Percentiles rank a stretch among this genome's conserved stretches.
Evolutionary conservation across 1,139 yeast species (phyloP).

Genomic region (Yamadazyma pseudoaaseri): DNA sequence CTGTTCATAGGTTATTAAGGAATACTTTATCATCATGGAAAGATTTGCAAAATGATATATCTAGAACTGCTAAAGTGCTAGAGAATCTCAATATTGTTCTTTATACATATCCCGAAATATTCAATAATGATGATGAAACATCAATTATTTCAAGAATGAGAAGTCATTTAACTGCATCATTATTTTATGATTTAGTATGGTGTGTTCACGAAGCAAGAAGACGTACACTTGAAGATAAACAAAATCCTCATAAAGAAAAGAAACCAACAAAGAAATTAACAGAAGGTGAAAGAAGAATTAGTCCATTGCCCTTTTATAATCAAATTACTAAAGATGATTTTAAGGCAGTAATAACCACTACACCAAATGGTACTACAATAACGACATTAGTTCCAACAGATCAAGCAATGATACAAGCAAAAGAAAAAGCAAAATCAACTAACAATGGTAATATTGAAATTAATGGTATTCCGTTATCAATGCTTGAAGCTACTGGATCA

Average conservation of each 20-base stretch:
- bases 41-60: constrained; percentile 84
- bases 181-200: constrained; percentile 92
- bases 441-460: constrained; percentile 59
- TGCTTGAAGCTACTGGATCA: constrained; percentile 81
- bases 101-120: constrained; percentile 83
- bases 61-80: constrained; percentile 89
- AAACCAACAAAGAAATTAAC: constrained; percentile 11
- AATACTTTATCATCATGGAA: constrained; percentile 92
- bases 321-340: constrained; percentile 92
- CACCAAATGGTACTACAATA: constrained; percentile 90
- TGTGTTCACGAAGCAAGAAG: constrained; percentile 93
- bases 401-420: constrained; percentile 61
- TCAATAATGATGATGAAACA: constrained; percentile 32
- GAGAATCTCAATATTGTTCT: constrained; percentile 87
- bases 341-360: constrained; percentile 78
- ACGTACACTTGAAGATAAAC: constrained; percentile 55
- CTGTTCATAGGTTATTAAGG: constrained; percentile 83
- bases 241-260: constrained; percentile 24
- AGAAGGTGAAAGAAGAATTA: constrained; percentile 31
- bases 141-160: constrained; percentile 87
- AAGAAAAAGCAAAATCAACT: constrained; percentile 48
- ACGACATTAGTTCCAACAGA: constrained; percentile 89
- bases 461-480: constrained; percentile 76
- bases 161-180: constrained; percentile 86
- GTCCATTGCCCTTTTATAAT: constrained; percentile 88